These are phyloP conservation scores for Ceratopteris richardii DNA, from an alignment of 75 land plant species.

Conservation along the genomic window DNA sequence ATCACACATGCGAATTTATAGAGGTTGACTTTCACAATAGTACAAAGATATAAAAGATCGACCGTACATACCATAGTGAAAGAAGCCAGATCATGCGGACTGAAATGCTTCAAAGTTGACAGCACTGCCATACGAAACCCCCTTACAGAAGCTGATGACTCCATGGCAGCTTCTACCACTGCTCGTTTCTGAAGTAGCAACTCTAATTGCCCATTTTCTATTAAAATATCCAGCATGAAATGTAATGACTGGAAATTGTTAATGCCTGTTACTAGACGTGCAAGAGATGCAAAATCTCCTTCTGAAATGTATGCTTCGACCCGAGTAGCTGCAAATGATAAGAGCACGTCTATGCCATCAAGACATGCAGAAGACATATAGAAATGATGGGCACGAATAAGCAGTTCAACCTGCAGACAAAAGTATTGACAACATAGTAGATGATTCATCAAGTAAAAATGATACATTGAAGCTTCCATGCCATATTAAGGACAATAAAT, in stretches of 20 bases:
- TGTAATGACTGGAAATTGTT: conserved; percentile 87
- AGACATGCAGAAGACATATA: conserved; percentile 95
- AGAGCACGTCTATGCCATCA: conserved; percentile 96
- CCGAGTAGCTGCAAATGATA: conserved; percentile 84
- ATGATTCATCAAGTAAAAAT: too few relatives aligned
- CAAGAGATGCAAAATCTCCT: conserved; percentile 82
- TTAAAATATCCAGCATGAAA: conserved; percentile 84
- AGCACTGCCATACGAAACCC: conserved; percentile 97
- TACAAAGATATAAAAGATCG: too few relatives aligned
- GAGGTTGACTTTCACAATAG: too few relatives aligned
- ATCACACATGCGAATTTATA: too few relatives aligned
- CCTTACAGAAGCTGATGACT: conserved; percentile 63
- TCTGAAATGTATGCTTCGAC: conserved; percentile 88
- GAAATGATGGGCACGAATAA: conserved; percentile 84
- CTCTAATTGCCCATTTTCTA: conserved; percentile 89
- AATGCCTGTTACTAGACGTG: conserved; percentile 91
- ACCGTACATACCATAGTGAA: conserved; percentile 75
- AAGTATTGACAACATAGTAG: too few relatives aligned
- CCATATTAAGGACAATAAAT: too few relatives aligned
- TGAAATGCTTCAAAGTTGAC: conserved; percentile 80
- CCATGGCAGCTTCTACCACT: conserved; percentile 60
- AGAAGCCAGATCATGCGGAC: conserved; percentile 80
- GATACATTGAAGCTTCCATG: too few relatives aligned
- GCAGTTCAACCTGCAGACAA: conserved; percentile 78
- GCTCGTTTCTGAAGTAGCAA: conserved; percentile 92